Evolutionary conservation across 75 land plant genomes (phyloP), one percentile per base, ranked within the genome.

Genomic region (Pinus tabuliformis): DNA sequence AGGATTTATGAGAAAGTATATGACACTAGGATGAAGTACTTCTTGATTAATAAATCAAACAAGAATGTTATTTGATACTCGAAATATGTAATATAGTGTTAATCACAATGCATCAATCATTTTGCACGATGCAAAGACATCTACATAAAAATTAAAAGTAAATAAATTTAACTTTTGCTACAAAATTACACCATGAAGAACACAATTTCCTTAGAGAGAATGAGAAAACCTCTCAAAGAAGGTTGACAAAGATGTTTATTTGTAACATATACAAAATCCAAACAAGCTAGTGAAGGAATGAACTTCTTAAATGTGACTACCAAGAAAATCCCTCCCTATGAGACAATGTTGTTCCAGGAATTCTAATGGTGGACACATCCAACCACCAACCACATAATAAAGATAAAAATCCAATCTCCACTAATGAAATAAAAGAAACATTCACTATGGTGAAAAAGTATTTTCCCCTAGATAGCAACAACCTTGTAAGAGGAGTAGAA

Each of bases 371-470:
- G 74, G 98, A 97, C 11, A 97, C 76, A 85, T 97, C 99, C 60
- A 97, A 83, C 99, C 99, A 97, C 99, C 99, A 97, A 12, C 99
- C 99, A 82, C 99, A 97, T 81, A 97, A 82, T 61, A 97, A 77
- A 62, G 99, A 98, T 62, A 97, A 97, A n/a, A 97, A 88, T 59
- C 99, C 99, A 71, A 97, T 91, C 77, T 97, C 99, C 79, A 97
- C 92, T 22, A 94, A 84, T 33, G 94, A 78, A 21, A 97, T 87
- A 76, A 97, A 97, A 37, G 98, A 95, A 56, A 97, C 99, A 78
- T 97, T 97, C 76, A 95, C 76, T 93, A 92, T 95, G 57, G 98
- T 97, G 79, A 93, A 86, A 70, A 97, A 77, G 73, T 94, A 94
- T 81, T 81, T 92, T 85, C 92, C 91, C 20, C 86, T 91, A 57